Conservation (phyloP, 129 eudicot species). For the Cynara cardunculus region DNA sequence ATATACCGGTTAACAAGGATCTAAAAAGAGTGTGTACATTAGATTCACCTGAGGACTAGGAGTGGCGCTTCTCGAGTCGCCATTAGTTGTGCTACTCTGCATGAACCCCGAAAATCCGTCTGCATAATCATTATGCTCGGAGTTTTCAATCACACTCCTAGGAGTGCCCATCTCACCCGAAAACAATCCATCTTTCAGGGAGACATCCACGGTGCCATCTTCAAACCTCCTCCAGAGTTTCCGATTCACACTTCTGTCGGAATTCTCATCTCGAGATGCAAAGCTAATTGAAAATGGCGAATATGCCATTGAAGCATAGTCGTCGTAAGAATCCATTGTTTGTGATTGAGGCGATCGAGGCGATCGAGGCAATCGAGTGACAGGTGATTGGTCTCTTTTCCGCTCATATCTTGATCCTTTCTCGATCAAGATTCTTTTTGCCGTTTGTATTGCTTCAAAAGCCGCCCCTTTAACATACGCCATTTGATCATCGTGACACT, state of each 20-base stretch:
- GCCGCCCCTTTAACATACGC: slow-evolving; percentile 85
- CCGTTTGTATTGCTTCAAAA: slow-evolving; percentile 77
- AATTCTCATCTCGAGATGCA: slow-evolving; percentile 22
- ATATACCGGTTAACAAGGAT: neutral
- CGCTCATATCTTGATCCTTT: slow-evolving; percentile 42
- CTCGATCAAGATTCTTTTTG: slow-evolving; percentile 51
- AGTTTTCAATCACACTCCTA: slow-evolving; percentile 35
- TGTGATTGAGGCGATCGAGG: slow-evolving; percentile 70
- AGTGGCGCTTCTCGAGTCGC: slow-evolving; percentile 40
- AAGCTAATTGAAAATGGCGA: slow-evolving; percentile 53
- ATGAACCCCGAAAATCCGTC: slow-evolving; percentile 54
- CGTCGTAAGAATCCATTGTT: slow-evolving; percentile 50
- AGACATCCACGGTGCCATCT: slow-evolving; percentile 52
- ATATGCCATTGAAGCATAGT: slow-evolving; percentile 36
- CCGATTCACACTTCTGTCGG: slow-evolving; percentile 51
- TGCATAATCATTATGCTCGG: slow-evolving; percentile 34
- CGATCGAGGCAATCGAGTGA: slow-evolving; percentile 43
- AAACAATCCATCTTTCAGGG: slow-evolving; percentile 67
- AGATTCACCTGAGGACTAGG: slow-evolving; percentile 82
- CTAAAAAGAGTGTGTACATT: neutral
- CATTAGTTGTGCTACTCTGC: slow-evolving; percentile 28
- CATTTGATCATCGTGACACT: slow-evolving; percentile 77
- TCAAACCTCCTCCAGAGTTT: slow-evolving; percentile 54
- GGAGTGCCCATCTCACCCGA: slow-evolving; percentile 33
- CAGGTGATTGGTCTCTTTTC: slow-evolving; percentile 42